phyloP scores from a whole-genome alignment of 176 grass and related monocot genomes.

The Carex scoparia region DNA sequence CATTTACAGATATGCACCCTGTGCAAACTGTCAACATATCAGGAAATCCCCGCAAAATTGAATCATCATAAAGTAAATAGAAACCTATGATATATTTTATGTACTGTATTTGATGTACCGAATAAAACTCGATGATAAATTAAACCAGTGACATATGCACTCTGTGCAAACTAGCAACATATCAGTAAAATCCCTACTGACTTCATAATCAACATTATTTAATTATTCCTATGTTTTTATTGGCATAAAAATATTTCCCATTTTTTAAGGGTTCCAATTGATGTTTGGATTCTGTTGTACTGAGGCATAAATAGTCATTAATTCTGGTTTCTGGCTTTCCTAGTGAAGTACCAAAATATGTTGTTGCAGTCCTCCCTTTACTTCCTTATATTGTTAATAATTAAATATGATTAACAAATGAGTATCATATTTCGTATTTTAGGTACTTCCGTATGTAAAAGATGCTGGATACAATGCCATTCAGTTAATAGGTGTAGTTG shows the following conservation, averaged over 20 bases:
- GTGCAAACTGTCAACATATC: not conserved
- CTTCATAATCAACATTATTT: not conserved
- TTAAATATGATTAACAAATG: not conserved
- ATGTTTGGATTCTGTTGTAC: not conserved
- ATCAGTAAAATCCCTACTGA: not conserved
- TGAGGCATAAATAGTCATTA: not conserved
- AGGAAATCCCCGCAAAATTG: not conserved
- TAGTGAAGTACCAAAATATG: not conserved
- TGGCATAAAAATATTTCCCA: not conserved
- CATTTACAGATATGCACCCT: not conserved
- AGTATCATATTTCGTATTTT: conserved; percentile 8
- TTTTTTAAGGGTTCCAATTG: not conserved
- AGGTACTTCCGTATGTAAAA: conserved; percentile 89
- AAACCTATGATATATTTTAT: not conserved
- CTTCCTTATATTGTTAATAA: not conserved
- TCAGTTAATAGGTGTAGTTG: conserved; percentile 77
- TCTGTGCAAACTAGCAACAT: not conserved
- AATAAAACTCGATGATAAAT: not conserved
- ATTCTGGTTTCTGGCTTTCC: not conserved
- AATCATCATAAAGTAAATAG: not conserved
- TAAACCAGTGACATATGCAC: not conserved
- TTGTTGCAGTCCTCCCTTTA: not conserved
- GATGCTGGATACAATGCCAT: conserved; percentile 80
- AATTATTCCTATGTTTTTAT: not conserved
- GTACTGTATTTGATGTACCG: not conserved